Base-by-base conservation (phyloP, 768 basidiomycete species). In the Mycena filopes region DNA sequence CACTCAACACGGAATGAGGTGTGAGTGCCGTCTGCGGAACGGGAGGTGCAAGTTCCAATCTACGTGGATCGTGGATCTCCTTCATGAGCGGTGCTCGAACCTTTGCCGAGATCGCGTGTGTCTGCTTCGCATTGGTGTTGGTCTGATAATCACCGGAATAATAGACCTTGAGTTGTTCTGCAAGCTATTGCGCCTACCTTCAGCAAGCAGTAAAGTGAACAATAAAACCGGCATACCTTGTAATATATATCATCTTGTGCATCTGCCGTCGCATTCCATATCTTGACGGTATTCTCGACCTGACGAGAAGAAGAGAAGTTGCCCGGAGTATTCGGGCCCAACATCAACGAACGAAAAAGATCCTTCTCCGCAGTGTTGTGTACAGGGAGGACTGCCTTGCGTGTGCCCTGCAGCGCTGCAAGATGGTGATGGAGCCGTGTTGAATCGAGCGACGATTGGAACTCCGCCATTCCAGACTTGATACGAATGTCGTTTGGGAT, bases 321-420 rank as follows among this genome's bases (percentile, higher is more conserved):
- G n/a, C n/a, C n/a, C n/a, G n/a, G n/a, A n/a, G n/a, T n/a, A n/a
- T n/a, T n/a, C n/a, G n/a, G n/a, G n/a, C n/a, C n/a, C 3, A 47
- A 11, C 11, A 26, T 26, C 15, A 2, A 47, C 15, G 3, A 25
- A 36, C 21, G 20, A n/a, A 58, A 53, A 13, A 53, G 42, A 18
- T 53, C 23, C 43, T 53, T 45, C 33, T 63, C 61, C 1, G 61
- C 45, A 20, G 47, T 20, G 25, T 42, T 46, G 29, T 45, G 28
- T 10, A 63, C 45, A 8, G 61, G 61, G 9, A 63, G 61, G 12
- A 63, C 61, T 16, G 61, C 29, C 13, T 48, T 55, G 2, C 45
- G 50, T 18, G 60, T 62, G 4, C 51, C 60, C 6, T 62, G 60
- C 51, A 55, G 23, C 9, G 18, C 5, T 6, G 60, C 50, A 3